Evolutionary conservation across 495 filamentous ascomycete species (phyloP).

Genomic region (Tuber microsphaerosporum): DNA sequence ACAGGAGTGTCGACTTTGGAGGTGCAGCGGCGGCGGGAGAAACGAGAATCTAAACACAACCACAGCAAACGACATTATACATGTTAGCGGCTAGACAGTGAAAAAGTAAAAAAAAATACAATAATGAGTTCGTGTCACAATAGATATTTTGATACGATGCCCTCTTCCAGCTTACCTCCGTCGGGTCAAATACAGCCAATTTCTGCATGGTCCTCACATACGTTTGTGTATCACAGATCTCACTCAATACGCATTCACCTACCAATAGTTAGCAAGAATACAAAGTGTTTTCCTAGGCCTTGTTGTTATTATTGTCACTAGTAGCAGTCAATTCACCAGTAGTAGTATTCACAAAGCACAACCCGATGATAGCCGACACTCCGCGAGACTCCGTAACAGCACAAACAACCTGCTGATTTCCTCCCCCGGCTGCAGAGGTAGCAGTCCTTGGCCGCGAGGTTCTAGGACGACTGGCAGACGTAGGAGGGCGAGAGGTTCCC

Average conservation of each 20-base stretch:
- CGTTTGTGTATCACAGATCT: slow-evolving; percentile 83
- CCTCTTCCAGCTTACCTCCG: slow-evolving; percentile 44
- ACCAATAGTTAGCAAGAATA: slow-evolving; percentile 9
- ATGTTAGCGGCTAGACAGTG: background rate
- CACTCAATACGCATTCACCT: slow-evolving; percentile 70
- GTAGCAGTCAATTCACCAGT: slow-evolving; percentile 47
- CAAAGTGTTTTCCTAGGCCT: background rate
- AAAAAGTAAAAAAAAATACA: background rate
- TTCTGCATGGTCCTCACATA: slow-evolving; percentile 80
- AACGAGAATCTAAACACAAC: slow-evolving; percentile 52
- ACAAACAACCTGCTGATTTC: slow-evolving; percentile 69
- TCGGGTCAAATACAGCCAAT: slow-evolving; percentile 68
- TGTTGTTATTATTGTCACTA: slow-evolving; percentile 10
- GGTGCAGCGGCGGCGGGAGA: slow-evolving; percentile 57
- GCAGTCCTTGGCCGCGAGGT: slow-evolving; percentile 62
- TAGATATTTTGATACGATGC: background rate
- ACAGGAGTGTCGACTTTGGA: slow-evolving; percentile 68
- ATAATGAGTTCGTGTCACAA: background rate
- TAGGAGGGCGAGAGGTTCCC: slow-evolving; percentile 34
- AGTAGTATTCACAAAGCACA: slow-evolving; percentile 80
- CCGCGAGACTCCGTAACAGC: slow-evolving; percentile 86
- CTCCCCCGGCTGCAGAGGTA: slow-evolving; percentile 52
- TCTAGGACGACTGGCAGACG: slow-evolving; percentile 41
- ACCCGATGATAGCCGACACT: slow-evolving; percentile 74
- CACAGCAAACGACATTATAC: background rate